Conservation (phyloP, 495 filamentous ascomycete genomes). For the Tuber magnatum region DNA sequence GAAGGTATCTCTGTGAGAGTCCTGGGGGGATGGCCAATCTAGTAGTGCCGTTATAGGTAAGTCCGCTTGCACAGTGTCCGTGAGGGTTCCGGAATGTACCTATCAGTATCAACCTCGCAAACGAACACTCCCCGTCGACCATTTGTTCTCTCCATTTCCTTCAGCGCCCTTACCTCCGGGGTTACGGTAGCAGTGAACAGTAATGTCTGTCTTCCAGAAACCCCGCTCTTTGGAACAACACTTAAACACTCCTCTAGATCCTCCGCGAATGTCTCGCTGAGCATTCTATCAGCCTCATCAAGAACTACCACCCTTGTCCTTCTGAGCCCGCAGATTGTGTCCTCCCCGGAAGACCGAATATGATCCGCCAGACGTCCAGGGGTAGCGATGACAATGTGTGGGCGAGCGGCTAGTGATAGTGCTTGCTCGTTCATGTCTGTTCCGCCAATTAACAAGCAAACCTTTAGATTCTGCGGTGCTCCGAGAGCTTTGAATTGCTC, state of each 20-base stretch:
- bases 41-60: background rate
- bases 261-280: slow-evolving; percentile 44
- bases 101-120: slow-evolving; percentile 75
- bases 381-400: slow-evolving; percentile 90
- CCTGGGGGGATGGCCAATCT: slow-evolving; percentile 65
- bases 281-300: slow-evolving; percentile 89
- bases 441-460: slow-evolving; percentile 79
- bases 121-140: slow-evolving; percentile 71
- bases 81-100: slow-evolving; percentile 33
- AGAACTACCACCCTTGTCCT: slow-evolving; percentile 79
- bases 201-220: slow-evolving; percentile 67
- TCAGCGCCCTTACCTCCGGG: slow-evolving; percentile 77
- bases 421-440: slow-evolving; percentile 89
- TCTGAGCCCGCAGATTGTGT: slow-evolving; percentile 73
- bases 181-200: slow-evolving; percentile 97
- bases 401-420: slow-evolving; percentile 66
- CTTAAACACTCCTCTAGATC: slow-evolving; percentile 83
- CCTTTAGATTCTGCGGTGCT: slow-evolving; percentile 73
- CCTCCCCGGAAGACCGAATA: slow-evolving; percentile 77
- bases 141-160: slow-evolving; percentile 59
- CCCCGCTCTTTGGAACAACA: slow-evolving; percentile 58
- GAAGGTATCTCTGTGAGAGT: slow-evolving; percentile 74
- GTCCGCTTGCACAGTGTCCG: background rate
- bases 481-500: slow-evolving; percentile 93
- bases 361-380: slow-evolving; percentile 92